These are phyloP conservation scores for Schizothecium vesticola DNA, from an alignment of 495 filamentous ascomycete species.

Conservation along the genomic window DNA sequence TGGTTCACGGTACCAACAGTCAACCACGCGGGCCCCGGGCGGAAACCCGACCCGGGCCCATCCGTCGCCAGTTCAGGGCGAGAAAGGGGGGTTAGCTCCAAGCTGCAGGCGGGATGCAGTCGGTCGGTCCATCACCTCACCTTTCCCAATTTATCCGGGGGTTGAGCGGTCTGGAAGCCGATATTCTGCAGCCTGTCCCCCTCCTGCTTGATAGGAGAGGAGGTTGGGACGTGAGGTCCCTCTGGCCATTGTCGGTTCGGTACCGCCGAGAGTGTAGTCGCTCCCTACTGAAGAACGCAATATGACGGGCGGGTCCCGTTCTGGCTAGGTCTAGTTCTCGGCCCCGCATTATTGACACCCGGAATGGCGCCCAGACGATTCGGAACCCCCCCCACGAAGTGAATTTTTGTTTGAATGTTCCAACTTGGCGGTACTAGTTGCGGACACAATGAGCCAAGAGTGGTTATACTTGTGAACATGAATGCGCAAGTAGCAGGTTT, in stretches of 20 bases:
- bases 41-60: background rate
- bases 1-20: background rate
- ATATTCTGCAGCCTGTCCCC: background rate
- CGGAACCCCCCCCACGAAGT: background rate
- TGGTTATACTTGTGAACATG: no score
- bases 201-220: background rate
- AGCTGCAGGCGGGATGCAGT: background rate
- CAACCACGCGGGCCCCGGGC: background rate
- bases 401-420: background rate
- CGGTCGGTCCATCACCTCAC: background rate
- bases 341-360: background rate
- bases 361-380: background rate
- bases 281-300: background rate
- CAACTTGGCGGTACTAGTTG: background rate
- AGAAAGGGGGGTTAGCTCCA: background rate
- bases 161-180: background rate
- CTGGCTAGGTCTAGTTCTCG: background rate
- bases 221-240: background rate
- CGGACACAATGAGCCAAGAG: no score
- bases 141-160: background rate
- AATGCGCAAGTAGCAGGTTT: no score
- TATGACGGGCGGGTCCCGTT: background rate
- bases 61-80: background rate
- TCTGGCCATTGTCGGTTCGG: background rate
- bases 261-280: background rate